Evolutionary conservation across 2,329 filamentous ascomycete genomes (phyloP), one percentile per base, ranked within the genome.

Genomic region (Colletotrichum abscissum): DNA sequence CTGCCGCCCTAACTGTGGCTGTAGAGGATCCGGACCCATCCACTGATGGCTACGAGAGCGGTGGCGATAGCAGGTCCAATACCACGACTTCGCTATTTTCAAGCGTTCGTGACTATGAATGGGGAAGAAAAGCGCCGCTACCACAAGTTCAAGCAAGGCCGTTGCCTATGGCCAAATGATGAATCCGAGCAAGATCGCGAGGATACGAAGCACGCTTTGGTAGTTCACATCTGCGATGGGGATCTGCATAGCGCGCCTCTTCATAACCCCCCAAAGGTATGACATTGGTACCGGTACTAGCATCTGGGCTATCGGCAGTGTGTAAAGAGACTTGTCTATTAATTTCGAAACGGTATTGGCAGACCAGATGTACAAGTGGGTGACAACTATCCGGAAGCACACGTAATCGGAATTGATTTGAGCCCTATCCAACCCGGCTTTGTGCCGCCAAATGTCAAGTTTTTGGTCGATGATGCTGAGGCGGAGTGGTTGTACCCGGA

Each of bases 181-280:
- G 1, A 71, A 33, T 28, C 12, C 6, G 68, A 71, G 2, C 55
- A 55, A 24, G 63, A 71, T 4, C 63, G 68, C 0, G 63, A 67
- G 16, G 82, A 83, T 69, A 85, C 84, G 80, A 81, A 83, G 71
- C 84, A 86, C 64, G 81, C 83, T 26, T 82, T 84, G 76, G 75
- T 81, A 3, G 75, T 85, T 28, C 75, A 78, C 52, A 67, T 84
- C 5, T 78, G 80, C 14, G 79, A 81, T 2, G 83, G 82, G 0
- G 78, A 79, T 62, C 79, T 88, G 16, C 83, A 84, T 67, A 81
- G 82, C 65, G 82, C 85, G 33, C 86, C 86, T 1, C 76, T 88
- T 24, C 24, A 24, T 24, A 24, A 24, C 24, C 24, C 24, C 24
- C 24, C 24, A 24, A 24, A 24, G 24, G 24, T 24, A 24, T 24